A percentile compares a stretch with the other conserved stretches of the same genome.
Evolutionary conservation across 1,139 yeast genomes (phyloP).

Genomic region (Candida sp.): DNA sequence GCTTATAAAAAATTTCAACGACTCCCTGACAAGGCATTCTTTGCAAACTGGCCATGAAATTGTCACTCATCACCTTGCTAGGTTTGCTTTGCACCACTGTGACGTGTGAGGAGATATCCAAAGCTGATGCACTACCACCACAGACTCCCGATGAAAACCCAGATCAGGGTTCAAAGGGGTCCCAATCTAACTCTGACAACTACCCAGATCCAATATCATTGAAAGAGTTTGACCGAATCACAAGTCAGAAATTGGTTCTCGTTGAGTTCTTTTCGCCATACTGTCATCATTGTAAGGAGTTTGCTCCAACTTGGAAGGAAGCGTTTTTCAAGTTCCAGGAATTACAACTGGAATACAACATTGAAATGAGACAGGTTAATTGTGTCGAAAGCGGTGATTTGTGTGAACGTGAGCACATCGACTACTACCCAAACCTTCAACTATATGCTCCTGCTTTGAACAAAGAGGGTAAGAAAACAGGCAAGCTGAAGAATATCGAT

Average conservation of each 20-base stretch:
- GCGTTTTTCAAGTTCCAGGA: conserved; percentile 49
- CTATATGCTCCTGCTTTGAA: conserved; percentile 58
- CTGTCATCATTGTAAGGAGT: conserved; percentile 68
- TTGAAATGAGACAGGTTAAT: conserved; percentile 70
- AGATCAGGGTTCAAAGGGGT: conserved; percentile 5
- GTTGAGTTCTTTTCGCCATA: conserved; percentile 75
- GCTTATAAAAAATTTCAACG: neutral
- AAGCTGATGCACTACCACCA: neutral
- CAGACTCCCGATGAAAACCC: too few relatives aligned
- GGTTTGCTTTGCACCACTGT: neutral
- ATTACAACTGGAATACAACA: conserved; percentile 42
- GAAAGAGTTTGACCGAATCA: conserved; percentile 45
- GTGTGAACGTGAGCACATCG: conserved; percentile 63
- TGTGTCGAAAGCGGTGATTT: conserved; percentile 77
- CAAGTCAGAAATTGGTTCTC: conserved; percentile 53
- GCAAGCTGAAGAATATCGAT: conserved; percentile 40
- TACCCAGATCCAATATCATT: conserved; percentile 29
- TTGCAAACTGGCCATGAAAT: neutral
- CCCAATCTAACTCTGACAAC: conserved; percentile 11
- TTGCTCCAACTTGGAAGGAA: conserved; percentile 69
- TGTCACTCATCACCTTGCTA: conserved; percentile 3
- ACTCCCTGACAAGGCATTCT: neutral
- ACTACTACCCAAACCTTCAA: conserved; percentile 60
- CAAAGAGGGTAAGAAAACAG: conserved; percentile 27
- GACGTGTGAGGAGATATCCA: neutral